Conservation (phyloP, 768 basidiomycete genomes). For the Lyophyllum atratum region DNA sequence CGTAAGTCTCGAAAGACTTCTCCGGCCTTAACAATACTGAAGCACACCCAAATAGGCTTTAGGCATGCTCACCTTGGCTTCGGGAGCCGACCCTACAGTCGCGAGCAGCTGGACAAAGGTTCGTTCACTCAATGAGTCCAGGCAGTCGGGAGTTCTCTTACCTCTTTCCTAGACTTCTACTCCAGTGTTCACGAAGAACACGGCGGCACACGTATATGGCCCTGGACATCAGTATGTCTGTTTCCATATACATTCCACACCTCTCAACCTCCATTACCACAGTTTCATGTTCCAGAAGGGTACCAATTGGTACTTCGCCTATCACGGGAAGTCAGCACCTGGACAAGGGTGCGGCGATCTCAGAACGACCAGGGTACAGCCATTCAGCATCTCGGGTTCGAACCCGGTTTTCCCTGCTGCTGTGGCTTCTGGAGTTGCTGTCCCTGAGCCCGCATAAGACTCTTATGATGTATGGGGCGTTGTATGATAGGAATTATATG, state of each 20-base stretch:
- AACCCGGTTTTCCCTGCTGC: constrained; percentile 15
- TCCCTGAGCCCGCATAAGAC: constrained; percentile 6
- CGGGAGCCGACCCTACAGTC: constrained; percentile 14
- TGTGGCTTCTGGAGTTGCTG: constrained; percentile 6
- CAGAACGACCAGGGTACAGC: constrained; percentile 16
- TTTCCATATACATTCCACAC: neutral
- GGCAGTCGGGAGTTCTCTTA: neutral
- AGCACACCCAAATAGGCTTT: constrained; percentile 3
- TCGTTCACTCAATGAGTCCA: neutral
- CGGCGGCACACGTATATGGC: constrained; percentile 12
- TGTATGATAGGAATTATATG: neutral
- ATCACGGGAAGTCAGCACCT: constrained; percentile 17
- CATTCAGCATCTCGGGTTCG: constrained; percentile 9
- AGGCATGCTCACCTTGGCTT: constrained; percentile 11
- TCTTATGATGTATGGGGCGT: neutral
- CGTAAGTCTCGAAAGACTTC: neutral
- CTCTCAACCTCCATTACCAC: neutral
- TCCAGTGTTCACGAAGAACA: constrained; percentile 14
- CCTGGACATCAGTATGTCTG: constrained; percentile 16
- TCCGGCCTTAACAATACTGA: neutral
- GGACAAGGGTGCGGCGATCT: constrained; percentile 18
- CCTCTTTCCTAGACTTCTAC: constrained; percentile 4
- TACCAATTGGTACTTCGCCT: constrained; percentile 14
- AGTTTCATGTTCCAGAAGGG: constrained; percentile 20
- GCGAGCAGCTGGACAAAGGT: constrained; percentile 17